Percentiles rank a stretch among this genome's conserved stretches.
Evolutionary conservation across 192 early-diverging fungal genomes (phyloP).

Genomic region (Geranomyces variabilis): DNA sequence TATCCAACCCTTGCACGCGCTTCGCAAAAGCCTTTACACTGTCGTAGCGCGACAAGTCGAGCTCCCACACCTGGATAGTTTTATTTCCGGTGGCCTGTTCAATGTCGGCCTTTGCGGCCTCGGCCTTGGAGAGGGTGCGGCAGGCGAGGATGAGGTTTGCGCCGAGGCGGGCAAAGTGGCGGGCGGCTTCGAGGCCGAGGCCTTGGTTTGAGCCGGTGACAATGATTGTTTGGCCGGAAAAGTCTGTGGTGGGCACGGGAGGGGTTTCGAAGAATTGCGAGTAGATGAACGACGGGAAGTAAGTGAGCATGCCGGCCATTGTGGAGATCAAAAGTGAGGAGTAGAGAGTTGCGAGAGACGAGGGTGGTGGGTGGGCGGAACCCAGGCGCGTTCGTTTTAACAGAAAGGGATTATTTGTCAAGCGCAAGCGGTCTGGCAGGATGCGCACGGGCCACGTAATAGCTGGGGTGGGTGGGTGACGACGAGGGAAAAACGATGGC

Average conservation of each 20-base stretch:
- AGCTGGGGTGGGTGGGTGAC: no score
- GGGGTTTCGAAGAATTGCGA: background rate
- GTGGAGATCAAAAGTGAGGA: no score
- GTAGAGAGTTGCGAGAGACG: no score
- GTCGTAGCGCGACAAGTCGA: background rate
- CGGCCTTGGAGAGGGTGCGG: constrained; percentile 4
- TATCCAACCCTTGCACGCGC: background rate
- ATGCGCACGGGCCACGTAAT: no score
- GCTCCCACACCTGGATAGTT: constrained; percentile 2
- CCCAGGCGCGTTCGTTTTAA: no score
- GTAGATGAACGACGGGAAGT: background rate
- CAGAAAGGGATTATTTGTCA: no score
- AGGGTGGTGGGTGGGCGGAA: no score
- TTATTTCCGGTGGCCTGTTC: background rate
- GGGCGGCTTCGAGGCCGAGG: constrained; percentile 13
- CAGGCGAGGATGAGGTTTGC: constrained; percentile 23
- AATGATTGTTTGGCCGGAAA: constrained; percentile 15
- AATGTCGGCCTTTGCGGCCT: constrained; percentile 19
- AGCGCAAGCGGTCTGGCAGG: no score
- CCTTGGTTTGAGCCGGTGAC: constrained; percentile 17
- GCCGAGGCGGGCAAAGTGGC: constrained; percentile 10
- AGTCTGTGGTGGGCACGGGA: background rate
- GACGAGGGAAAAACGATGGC: no score
- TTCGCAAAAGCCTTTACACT: background rate
- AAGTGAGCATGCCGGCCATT: background rate